These are phyloP conservation scores for Tylopilus vinaceipallidus DNA, from an alignment of 768 basidiomycete genomes.

Conservation along the genomic window DNA sequence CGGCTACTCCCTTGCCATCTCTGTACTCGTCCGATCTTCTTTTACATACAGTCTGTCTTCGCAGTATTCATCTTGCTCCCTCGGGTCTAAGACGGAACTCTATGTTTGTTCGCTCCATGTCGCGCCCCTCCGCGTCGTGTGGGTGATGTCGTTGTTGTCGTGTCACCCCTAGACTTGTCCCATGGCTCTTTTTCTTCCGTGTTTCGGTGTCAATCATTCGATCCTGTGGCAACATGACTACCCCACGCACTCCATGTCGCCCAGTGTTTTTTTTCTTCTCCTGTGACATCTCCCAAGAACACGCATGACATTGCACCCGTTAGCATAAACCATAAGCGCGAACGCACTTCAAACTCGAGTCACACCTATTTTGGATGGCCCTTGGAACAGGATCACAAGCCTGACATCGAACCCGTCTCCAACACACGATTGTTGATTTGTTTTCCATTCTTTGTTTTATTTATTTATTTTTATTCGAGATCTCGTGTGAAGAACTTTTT, in stretches of 20 bases:
- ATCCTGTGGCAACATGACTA: constrained; percentile 2
- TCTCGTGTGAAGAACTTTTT: constrained; percentile 22
- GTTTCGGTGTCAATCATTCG: constrained; percentile 21
- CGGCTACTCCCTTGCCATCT: constrained; percentile 24
- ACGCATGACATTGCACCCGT: constrained; percentile 12
- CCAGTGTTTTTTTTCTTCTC: neutral
- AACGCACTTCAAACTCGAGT: neutral
- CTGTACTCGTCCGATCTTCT: constrained; percentile 25
- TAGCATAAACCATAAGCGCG: constrained; percentile 11
- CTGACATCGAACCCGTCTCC: constrained; percentile 1
- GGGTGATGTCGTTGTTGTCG: constrained; percentile 11
- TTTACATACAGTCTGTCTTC: constrained; percentile 30
- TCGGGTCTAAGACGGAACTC: constrained; percentile 34
- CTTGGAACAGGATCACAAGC: constrained; percentile 8
- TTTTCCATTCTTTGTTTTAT: constrained; percentile 19
- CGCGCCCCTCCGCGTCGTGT: constrained; percentile 16
- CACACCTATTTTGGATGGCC: constrained; percentile 9
- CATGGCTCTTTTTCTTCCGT: constrained; percentile 19
- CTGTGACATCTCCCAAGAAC: constrained; percentile 6
- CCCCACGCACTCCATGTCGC: constrained; percentile 3
- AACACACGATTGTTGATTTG: constrained; percentile 2
- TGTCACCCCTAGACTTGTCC: constrained; percentile 19
- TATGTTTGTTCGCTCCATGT: constrained; percentile 27
- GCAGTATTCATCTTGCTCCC: constrained; percentile 17
- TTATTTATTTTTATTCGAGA: constrained; percentile 13